Evolutionary conservation across 2,329 filamentous ascomycete genomes (phyloP).

Genomic region (Arthroderma sp.): DNA sequence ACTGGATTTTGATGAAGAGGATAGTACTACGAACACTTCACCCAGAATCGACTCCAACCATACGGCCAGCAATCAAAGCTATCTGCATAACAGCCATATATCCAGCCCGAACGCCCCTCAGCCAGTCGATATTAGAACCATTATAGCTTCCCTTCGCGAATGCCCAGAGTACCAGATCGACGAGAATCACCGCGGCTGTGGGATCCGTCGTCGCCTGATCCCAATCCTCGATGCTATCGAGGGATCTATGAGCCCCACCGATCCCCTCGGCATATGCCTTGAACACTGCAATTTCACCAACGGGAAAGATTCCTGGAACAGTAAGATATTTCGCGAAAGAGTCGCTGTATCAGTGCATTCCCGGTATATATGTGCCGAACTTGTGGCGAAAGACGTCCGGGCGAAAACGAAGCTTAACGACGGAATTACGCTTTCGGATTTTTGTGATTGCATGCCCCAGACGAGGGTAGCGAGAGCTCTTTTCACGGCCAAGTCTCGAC

Average conservation of each 20-base stretch:
- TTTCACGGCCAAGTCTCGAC: background rate
- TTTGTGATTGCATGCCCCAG: background rate
- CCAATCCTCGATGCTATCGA: slow-evolving; percentile 27
- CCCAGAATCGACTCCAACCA: background rate
- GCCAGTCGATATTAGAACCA: slow-evolving; percentile 19
- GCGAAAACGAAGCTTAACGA: too few species aligned
- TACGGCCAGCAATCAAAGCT: background rate
- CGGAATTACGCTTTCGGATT: too few species aligned
- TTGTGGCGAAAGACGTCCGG: too few species aligned
- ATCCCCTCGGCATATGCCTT: slow-evolving; percentile 7
- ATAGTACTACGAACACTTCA: background rate
- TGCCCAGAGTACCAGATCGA: slow-evolving; percentile 33
- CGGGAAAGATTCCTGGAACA: slow-evolving; percentile 2
- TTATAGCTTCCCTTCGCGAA: slow-evolving; percentile 27
- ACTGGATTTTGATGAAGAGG: slow-evolving; percentile 16
- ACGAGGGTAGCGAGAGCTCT: background rate
- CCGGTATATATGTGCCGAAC: too few species aligned
- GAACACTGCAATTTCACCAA: background rate
- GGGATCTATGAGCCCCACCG: slow-evolving; percentile 19
- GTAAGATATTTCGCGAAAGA: background rate
- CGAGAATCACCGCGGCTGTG: slow-evolving; percentile 28
- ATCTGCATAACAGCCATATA: slow-evolving; percentile 8
- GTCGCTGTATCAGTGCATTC: background rate
- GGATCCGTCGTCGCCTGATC: slow-evolving; percentile 28
- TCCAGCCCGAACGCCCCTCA: slow-evolving; percentile 7